Evolutionary conservation across 31 red algal genomes (phyloP), one percentile per base, ranked within the genome.

Genomic region (Bonnemaisonia californica): DNA sequence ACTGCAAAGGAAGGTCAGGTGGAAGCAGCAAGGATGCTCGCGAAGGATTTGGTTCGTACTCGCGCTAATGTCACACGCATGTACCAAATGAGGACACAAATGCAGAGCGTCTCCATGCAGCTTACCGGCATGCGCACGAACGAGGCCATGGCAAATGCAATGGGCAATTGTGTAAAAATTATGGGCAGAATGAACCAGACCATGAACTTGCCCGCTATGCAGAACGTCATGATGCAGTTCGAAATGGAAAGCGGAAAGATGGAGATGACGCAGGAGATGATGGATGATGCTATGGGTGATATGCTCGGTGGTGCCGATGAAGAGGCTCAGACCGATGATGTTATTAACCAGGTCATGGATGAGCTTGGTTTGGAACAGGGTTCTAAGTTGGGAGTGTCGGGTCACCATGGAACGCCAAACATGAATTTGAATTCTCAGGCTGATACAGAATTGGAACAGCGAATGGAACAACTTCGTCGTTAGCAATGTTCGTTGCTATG

Each of bases 221-320:
- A 84, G 54, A 85, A 81, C 38, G 86, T 96, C n/a, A 82, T 99
- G 73, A 93, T 93, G 86, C 89, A 99, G 74, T 99, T 92, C 66
- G 93, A 99, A 65, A 85, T 85, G 76, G 89, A 99, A 73, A 76
- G 81, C 56, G 92, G 79, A 54, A 95, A 92, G 63, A 84, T 95
- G 85, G 92, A 87, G 30, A 95, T 99, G 97, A 95, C 83, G 13
- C 97, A 99, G 77, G 97, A 99, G 85, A 95, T 99, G 89, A 79
- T 96, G 66, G 84, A 92, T 70, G 90, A 98, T 70, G 90, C 96
- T 3, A 92, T 98, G 85, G 92, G 87, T 31, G 92, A 95, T 83
- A 85, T 87, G 71, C 70, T 97, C n/a, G 77, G 82, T 56, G 85
- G 81, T 54, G 96, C 75, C 39, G 90, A 95, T 83, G 91, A 98